Base-by-base conservation (phyloP, 2,329 filamentous ascomycete genomes). In the Colletotrichum brevisporum region DNA sequence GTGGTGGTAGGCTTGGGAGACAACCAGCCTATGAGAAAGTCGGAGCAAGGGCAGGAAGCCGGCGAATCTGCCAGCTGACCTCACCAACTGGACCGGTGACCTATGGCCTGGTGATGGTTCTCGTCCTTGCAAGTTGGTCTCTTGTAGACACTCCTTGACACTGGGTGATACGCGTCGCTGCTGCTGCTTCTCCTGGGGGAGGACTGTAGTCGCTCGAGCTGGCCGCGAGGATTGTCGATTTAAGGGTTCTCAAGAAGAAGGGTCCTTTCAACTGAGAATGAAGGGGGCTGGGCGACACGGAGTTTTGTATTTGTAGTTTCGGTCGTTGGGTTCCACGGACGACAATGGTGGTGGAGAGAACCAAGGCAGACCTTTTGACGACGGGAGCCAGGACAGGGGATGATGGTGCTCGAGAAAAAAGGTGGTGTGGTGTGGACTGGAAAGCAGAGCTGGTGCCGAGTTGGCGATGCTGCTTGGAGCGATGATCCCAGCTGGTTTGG, bases 341-440 rank as follows among this genome's bases (percentile, higher is more conserved):
- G 31, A 26, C 54, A 21, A 18, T 47, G 56, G 56, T 58, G 67
- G 58, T 53, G 48, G 48, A 45, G 58, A 58, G 51, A 15, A 51
- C 13, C 50, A 68, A 70, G 63, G 64, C 67, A 70, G 67, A 63
- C 67, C 58, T 69, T 61, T 58, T 31, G 57, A 57, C 24, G 52
- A 43, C 12, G 57, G 58, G 47, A 50, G 52, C 63, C 58, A 45
- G 67, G 67, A 54, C 67, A 63, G 55, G 67, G 63, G 48, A 18
- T 31, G 54, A 26, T 56, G 36, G n/a, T 24, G 21, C 21, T 27
- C 43, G 62, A 55, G 51, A 39, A 55, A 56, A 55, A 67, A 55
- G 62, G 67, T 66, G 66, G 55, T 69, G 66, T 36, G 21, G 21
- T 24, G 21, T 24, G 21, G 21, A 24, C 21, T 24, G 31, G 8